Evolutionary conservation across 805 yeast species (phyloP), one percentile per base, ranked within the genome.

Genomic region (Candida railenensis): DNA sequence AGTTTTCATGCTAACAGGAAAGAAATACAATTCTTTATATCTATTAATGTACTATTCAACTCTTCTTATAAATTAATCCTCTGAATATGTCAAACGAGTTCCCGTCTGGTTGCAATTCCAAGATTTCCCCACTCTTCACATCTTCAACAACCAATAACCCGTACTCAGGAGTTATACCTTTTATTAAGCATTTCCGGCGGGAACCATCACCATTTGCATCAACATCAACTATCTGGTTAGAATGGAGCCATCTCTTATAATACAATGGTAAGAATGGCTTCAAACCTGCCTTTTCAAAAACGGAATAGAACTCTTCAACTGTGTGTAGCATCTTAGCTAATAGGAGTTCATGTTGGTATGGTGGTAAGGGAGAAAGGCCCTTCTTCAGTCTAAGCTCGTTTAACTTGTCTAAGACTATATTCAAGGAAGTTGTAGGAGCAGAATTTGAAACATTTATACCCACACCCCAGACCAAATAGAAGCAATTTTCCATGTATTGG

Each of bases 31-130:
- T n/a, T n/a, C n/a, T n/a, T n/a, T n/a, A n/a, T n/a, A n/a, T n/a
- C n/a, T n/a, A n/a, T n/a, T n/a, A n/a, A n/a, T n/a, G n/a, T n/a
- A n/a, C n/a, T n/a, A n/a, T n/a, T n/a, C n/a, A n/a, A n/a, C 50
- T 53, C 55, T 71, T 71, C 47, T 58, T 70, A 55, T 70, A 86
- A 15, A 92, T 86, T 52, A 94, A 72, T 0, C 98, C 98, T 54
- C 78, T 85, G 70, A 94, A 87, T 76, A 94, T 91, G 62, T 94
- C 98, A 59, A 94, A 94, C 2, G 97, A 89, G 62, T 94, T 94
- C 1, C 99, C 99, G 65, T 94, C 99, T 0, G 99, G 98, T 63
- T 91, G 97, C 40, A 94, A 68, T 54, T 89, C 85, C 52, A 77
- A 83, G 3, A 58, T 69, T 37, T 70, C 74, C 0, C 89, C 87